Base-by-base conservation (phyloP, 2,329 filamentous ascomycete species). In the Grosmannia huntii region DNA sequence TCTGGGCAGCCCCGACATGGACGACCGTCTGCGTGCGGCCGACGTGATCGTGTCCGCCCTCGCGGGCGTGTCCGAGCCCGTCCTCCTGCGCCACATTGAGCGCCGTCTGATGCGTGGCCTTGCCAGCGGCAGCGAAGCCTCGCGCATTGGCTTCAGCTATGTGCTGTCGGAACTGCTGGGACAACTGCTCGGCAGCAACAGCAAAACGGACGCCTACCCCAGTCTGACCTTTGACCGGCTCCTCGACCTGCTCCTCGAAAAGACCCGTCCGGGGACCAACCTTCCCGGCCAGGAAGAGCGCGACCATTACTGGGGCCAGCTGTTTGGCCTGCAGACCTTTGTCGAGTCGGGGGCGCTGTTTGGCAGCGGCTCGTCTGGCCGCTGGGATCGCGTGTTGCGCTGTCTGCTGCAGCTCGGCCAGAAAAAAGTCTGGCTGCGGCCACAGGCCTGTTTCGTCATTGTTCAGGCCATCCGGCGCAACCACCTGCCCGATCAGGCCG, bases 271-370 rank as follows among this genome's bases (percentile, higher is more conserved):
- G 0, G 73, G 75, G 10, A 80, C 79, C 36, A 82, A 78, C 64
- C 68, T 79, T 25, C 75, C 76, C 1, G 77, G 78, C 41, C 79
- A 96, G 76, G 91, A 97, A 73, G 86, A 90, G 71, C 81, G 89
- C 65, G 90, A 97, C 68, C 84, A 90, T 68, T 81, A 84, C 63
- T 87, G 96, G 63, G 94, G 94, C 7, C 84, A 89, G 64, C 74
- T 96, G 1, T 96, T 96, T 66, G 92, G 90, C 3, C 80, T 91
- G 50, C 87, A 95, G 69, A 89, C 89, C 60, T 85, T 97, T 61
- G 83, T 96, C 51, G 84, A 90, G 69, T 89, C 91, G 14, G 81
- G 81, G 5, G 80, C 90, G 48, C 73, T 95, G 14, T 86, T 91
- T 64, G 46, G 19, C 19, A n/a, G n/a, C n/a, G 53, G 48, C 16